phyloP scores from a whole-genome alignment of 495 filamentous ascomycete species.

The Talaromyces nanjingensis region DNA sequence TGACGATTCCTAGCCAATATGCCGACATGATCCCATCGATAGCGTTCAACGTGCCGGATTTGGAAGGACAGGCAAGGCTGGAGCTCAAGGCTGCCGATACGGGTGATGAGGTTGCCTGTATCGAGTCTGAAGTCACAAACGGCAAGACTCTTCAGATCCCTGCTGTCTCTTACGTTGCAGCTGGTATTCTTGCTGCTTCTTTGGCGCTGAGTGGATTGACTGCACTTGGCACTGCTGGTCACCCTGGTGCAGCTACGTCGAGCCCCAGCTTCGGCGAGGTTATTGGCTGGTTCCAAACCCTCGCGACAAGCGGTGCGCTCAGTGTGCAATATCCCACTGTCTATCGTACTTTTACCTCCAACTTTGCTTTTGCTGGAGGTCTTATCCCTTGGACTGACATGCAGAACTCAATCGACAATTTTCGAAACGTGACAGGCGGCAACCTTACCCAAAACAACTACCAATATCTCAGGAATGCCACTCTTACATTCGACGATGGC shows the following conservation, averaged over 20 bases:
- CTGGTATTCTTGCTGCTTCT: constrained; percentile 80
- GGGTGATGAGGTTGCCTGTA: constrained; percentile 66
- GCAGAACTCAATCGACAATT: constrained; percentile 79
- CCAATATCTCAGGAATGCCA: constrained; percentile 64
- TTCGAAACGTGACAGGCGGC: constrained; percentile 73
- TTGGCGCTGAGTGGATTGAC: constrained; percentile 67
- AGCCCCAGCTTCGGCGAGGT: constrained; percentile 85
- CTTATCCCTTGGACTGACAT: constrained; percentile 74
- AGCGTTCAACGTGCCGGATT: constrained; percentile 83
- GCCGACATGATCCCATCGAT: constrained; percentile 77
- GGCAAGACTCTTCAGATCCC: constrained; percentile 72
- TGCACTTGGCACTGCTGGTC: constrained; percentile 57
- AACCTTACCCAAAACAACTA: constrained; percentile 78
- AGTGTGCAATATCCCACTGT: constrained; percentile 80
- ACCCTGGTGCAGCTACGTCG: constrained; percentile 55
- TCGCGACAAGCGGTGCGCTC: constrained; percentile 94
- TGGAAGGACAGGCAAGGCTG: constrained; percentile 80
- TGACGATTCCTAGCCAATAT: constrained; percentile 61
- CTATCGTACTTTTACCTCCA: constrained; percentile 81
- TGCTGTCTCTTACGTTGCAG: constrained; percentile 78
- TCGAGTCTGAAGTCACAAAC: constrained; percentile 75
- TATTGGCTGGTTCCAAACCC: constrained; percentile 83
- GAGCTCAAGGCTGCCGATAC: constrained; percentile 58
- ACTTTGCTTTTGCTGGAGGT: constrained; percentile 89
- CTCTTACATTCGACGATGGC: constrained; percentile 54